Base-by-base conservation (phyloP, 164 flowering plant species). In the Nelumbo lutea region DNA sequence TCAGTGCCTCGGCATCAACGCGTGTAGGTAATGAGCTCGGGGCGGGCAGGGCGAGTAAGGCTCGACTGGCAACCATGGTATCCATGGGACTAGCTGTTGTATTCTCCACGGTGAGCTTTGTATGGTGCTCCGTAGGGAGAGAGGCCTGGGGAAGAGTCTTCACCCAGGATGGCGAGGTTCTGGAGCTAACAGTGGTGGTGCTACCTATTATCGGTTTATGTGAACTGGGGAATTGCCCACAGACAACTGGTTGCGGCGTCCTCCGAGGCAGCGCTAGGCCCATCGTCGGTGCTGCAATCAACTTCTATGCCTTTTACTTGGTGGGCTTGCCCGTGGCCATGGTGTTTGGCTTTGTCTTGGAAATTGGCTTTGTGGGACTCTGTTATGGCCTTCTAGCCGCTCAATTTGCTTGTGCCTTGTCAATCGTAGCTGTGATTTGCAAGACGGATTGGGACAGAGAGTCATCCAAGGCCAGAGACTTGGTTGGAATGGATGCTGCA, bases 321-420 rank as follows among this genome's bases (percentile, higher is more conserved):
- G 89, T 94, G 67, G 97, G 98, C 1, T 74, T 89, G 10, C 98
- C 97, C 3, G 78, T 91, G 43, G 97, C 92, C 3, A 65, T 89
- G 9, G 74, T 72, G 10, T 62, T 88, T 50, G 90, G 78, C 46
- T 90, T 94, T 69, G 78, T 73, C 57, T 75, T 82, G 81, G 65
- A 69, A 43, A 46, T 82, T 43, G 96, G 91, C 44, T 87, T 89
- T 70, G 66, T 77, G 71, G 98, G 98, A 14, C 90, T 94, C 2
- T 94, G 96, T 65, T 94, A 86, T 73, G 98, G 98, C 8, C 90
- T 94, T 43, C 72, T 94, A 40, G 90, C 89, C 7, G 98, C 98
- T 47, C 98, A 94, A 73, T 70, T 89, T 47, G 81, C 83, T 6
- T 91, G 97, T 72, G 83, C 80, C 5, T 65, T 86, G 51, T 84